phyloP scores from a whole-genome alignment of 306 rosid genomes.

The Quercus ilex region DNA sequence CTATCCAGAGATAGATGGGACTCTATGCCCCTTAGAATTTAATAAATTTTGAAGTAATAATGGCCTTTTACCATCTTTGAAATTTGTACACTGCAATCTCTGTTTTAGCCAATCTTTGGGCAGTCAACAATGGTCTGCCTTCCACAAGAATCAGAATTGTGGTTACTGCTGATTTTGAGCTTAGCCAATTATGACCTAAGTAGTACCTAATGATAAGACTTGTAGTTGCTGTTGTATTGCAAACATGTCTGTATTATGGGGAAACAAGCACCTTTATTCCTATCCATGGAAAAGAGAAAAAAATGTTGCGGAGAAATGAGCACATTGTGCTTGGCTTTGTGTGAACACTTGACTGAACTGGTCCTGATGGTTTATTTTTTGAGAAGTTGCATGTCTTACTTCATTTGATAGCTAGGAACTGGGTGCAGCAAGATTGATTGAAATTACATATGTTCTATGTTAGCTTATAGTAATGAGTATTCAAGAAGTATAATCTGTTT shows the following conservation, averaged over 20 bases:
- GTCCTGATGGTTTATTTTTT: too few species aligned
- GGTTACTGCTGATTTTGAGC: too few species aligned
- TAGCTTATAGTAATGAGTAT: neutral
- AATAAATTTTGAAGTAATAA: neutral
- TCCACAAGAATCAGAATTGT: neutral
- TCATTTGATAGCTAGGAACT: too few species aligned
- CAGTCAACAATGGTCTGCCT: neutral
- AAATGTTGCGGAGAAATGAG: too few species aligned
- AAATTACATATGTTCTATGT: neutral
- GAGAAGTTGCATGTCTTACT: too few species aligned
- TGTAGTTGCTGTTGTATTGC: too few species aligned
- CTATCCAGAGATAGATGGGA: neutral
- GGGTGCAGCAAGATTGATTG: neutral
- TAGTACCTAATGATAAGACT: neutral
- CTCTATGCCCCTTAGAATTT: neutral
- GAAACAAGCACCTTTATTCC: too few species aligned
- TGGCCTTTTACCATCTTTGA: too few species aligned
- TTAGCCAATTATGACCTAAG: slow-evolving; percentile 5
- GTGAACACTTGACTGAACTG: too few species aligned
- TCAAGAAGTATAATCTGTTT: neutral
- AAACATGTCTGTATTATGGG: too few species aligned
- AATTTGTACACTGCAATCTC: neutral
- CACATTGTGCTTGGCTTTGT: too few species aligned
- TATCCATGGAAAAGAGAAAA: too few species aligned
- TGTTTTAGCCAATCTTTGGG: neutral